phyloP scores from a whole-genome alignment of 208 protist genomes.

The Strigomonas galati region DNA sequence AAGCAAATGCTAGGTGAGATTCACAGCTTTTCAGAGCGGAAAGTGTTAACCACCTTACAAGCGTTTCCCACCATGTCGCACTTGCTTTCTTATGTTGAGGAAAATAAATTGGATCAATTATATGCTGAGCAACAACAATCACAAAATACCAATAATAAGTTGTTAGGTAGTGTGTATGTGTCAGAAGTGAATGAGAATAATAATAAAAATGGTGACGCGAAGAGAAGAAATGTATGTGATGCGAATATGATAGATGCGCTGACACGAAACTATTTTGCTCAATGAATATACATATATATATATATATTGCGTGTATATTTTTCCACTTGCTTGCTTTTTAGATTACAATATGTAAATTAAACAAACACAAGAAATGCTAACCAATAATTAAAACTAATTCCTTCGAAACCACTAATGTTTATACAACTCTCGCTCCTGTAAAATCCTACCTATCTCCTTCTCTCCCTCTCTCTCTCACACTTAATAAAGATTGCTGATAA shows the following conservation, averaged over 20 bases:
- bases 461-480: no score
- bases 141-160: slow-evolving; percentile 1
- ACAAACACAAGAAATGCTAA: slow-evolving; percentile 4
- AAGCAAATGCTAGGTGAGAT: neutral
- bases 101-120: neutral
- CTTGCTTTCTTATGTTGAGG: neutral
- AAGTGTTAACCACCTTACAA: neutral
- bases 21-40: slow-evolving; percentile 1
- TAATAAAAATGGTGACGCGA: neutral
- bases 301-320: no score
- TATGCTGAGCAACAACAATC: neutral
- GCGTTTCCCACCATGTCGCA: neutral
- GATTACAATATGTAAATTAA: neutral
- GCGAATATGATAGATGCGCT: neutral
- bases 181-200: no score
- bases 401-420: neutral
- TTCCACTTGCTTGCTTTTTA: neutral
- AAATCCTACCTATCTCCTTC: slow-evolving; percentile 4
- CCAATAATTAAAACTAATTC: slow-evolving; percentile 7
- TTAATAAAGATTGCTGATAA: slow-evolving; percentile 9
- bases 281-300: no score
- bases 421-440: neutral
- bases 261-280: slow-evolving; percentile 1
- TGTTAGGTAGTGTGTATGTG: no score
- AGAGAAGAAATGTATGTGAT: neutral